A percentile compares a stretch with the other conserved stretches of the same genome.
phyloP scores from a whole-genome alignment of 2,329 filamentous ascomycete species.

The Ascosphaera aggregata region DNA sequence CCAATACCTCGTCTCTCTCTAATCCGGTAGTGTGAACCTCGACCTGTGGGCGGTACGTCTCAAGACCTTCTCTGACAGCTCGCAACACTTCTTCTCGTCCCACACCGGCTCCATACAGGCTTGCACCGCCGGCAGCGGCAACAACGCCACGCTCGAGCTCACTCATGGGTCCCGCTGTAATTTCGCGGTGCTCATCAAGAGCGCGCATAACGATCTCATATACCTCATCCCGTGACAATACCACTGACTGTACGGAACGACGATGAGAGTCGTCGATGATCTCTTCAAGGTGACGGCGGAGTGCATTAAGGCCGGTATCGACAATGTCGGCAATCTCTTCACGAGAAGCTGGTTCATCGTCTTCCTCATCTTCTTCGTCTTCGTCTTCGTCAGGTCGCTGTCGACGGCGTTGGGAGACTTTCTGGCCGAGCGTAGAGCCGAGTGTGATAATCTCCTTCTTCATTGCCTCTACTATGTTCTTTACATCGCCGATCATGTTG shows the following conservation, averaged over 20 bases:
- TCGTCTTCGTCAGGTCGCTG: conserved; percentile 19
- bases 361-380: conserved; percentile 26
- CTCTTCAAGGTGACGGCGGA: conserved; percentile 64
- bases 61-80: conserved; percentile 76
- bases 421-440: conserved; percentile 72
- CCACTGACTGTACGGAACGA: conserved; percentile 39
- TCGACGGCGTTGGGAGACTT: conserved; percentile 24
- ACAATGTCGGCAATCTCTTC: conserved; percentile 58
- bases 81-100: conserved; percentile 66
- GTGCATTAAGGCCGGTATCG: conserved; percentile 54
- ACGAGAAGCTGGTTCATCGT: conserved; percentile 26
- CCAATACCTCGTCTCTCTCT: conserved; percentile 72
- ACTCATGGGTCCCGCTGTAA: neutral
- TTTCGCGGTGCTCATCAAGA: conserved; percentile 25
- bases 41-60: conserved; percentile 83
- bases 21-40: conserved; percentile 75
- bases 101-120: conserved; percentile 22
- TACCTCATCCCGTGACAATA: conserved; percentile 42
- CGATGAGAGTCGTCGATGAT: conserved; percentile 54
- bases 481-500: conserved; percentile 76
- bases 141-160: conserved; percentile 1
- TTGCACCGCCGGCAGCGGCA: neutral
- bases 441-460: conserved; percentile 84
- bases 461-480: conserved; percentile 69
- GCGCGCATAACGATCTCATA: conserved; percentile 67